Conservation (phyloP, 352 stramenopile genomes). For the Globisporangium mamillatum region DNA sequence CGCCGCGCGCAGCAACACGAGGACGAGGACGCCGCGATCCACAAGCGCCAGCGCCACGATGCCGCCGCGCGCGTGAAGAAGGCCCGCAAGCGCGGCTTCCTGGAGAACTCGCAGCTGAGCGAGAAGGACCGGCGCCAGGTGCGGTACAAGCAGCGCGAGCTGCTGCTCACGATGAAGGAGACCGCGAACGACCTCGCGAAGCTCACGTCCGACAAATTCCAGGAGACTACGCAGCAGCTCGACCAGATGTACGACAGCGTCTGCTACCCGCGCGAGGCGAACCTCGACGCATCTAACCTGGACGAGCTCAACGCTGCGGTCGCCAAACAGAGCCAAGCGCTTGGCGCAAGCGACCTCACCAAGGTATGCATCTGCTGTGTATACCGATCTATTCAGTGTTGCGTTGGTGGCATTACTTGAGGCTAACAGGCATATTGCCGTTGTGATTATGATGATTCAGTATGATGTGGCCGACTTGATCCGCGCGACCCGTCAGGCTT, state of each 20-base stretch:
- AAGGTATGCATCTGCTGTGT: conserved; percentile 31
- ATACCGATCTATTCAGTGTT: background rate
- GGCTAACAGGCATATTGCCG: background rate
- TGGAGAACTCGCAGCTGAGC: conserved; percentile 67
- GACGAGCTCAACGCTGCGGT: conserved; percentile 80
- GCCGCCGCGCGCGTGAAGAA: conserved; percentile 20
- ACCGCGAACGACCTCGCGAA: conserved; percentile 67
- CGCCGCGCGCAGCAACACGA: conserved; percentile 9
- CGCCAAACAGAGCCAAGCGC: conserved; percentile 65
- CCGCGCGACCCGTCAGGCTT: conserved; percentile 40
- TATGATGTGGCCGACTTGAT: conserved; percentile 73
- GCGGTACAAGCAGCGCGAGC: conserved; percentile 72
- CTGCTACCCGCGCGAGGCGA: conserved; percentile 78
- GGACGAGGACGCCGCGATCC: conserved; percentile 1
- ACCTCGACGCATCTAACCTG: conserved; percentile 77
- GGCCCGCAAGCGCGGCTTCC: conserved; percentile 39
- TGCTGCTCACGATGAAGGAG: conserved; percentile 71
- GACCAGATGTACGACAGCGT: conserved; percentile 78
- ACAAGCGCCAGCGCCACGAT: conserved; percentile 14
- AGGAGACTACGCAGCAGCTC: conserved; percentile 55
- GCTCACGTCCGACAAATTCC: conserved; percentile 56
- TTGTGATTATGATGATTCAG: conserved; percentile 14
- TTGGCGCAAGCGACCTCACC: conserved; percentile 70
- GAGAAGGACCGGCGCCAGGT: conserved; percentile 71
- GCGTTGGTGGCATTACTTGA: background rate